Conservation (phyloP, 2,329 filamentous ascomycete genomes). For the Blastomyces gilchristii region DNA sequence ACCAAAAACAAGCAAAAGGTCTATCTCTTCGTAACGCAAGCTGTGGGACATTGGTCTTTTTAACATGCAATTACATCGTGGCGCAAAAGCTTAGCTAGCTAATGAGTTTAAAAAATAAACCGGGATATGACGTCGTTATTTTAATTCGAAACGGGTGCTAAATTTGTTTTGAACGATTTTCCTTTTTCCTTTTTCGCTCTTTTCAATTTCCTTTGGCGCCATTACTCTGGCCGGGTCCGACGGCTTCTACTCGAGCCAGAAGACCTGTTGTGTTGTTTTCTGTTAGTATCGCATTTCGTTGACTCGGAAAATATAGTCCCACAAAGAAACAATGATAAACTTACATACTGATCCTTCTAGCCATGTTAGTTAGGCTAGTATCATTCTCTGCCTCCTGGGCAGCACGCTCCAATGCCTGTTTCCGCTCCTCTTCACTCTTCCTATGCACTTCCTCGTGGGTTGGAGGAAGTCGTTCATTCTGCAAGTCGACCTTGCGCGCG, state of each 20-base stretch:
- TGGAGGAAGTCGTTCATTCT: constrained; percentile 90
- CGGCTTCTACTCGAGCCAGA: constrained; percentile 30
- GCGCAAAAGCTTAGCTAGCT: background rate
- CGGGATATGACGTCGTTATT: background rate
- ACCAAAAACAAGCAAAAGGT: constrained; percentile 6
- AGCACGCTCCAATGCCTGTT: constrained; percentile 75
- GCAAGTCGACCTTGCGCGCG: constrained; percentile 88
- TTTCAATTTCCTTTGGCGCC: background rate
- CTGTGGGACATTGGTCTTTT: background rate
- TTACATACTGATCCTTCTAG: constrained; percentile 92
- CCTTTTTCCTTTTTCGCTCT: background rate
- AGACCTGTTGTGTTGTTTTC: constrained; percentile 23
- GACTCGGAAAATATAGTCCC: background rate
- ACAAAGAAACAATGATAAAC: constrained; percentile 27
- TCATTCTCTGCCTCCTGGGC: constrained; percentile 86
- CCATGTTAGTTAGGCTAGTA: constrained; percentile 72
- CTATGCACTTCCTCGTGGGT: constrained; percentile 83
- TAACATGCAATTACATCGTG: constrained; percentile 2
- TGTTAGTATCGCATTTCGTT: background rate
- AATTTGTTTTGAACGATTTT: background rate
- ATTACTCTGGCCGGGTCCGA: constrained; percentile 14
- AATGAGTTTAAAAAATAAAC: background rate
- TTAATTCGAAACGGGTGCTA: background rate
- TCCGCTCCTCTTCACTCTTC: constrained; percentile 69
- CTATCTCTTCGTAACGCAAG: constrained; percentile 3